phyloP scores from a whole-genome alignment of 768 basidiomycete genomes.

The Termitomyces sp. region DNA sequence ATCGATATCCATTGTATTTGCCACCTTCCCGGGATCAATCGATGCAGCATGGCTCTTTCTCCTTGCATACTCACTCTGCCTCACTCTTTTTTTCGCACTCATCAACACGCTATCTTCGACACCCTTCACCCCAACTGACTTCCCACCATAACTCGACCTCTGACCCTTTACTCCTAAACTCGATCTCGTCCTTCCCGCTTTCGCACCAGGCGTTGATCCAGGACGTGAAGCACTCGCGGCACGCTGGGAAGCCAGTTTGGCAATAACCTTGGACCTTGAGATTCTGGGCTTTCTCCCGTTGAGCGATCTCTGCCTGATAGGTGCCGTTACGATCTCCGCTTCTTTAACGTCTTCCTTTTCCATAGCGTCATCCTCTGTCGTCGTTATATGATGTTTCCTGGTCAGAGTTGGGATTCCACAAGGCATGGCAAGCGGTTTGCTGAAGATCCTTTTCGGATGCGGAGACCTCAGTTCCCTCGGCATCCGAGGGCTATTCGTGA shows the following conservation, averaged over 20 bases:
- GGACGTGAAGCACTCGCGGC: conserved; percentile 28
- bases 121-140: conserved; percentile 23
- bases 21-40: conserved; percentile 2
- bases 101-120: conserved; percentile 37
- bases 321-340: background rate
- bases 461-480: conserved; percentile 22
- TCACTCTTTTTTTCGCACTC: conserved; percentile 67
- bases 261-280: conserved; percentile 78
- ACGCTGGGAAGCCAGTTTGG: conserved; percentile 69
- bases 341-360: background rate
- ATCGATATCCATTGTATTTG: conserved; percentile 10
- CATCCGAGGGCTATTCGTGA: conserved; percentile 29
- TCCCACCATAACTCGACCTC: conserved; percentile 33
- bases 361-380: background rate
- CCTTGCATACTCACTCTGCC: conserved; percentile 72
- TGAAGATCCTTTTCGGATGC: conserved; percentile 40
- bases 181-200: conserved; percentile 36
- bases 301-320: conserved; percentile 23
- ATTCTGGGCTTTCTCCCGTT: conserved; percentile 67
- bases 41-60: conserved; percentile 40
- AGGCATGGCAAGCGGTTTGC: conserved; percentile 39
- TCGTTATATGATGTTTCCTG: conserved; percentile 20
- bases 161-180: conserved; percentile 44
- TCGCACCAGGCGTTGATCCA: conserved; percentile 16
- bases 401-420: conserved; percentile 33